Evolutionary conservation across 192 early-diverging fungal species (phyloP).

Genomic region (Coemansia sp.): DNA sequence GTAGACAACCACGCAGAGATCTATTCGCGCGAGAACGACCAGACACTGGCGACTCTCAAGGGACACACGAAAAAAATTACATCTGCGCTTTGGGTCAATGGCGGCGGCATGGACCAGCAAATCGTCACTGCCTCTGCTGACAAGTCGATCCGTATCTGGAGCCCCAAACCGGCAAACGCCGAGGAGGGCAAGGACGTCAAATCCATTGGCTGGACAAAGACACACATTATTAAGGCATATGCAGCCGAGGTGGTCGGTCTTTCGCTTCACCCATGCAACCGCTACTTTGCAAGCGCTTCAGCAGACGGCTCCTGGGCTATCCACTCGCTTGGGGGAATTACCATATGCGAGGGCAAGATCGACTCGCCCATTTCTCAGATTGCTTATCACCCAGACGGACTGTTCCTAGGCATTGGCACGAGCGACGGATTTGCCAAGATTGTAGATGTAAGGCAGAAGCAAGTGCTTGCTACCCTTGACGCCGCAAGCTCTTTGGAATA

Average conservation of each 20-base stretch:
- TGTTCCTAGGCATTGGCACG: slow-evolving; percentile 78
- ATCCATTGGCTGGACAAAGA: slow-evolving; percentile 36
- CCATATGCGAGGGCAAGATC: slow-evolving; percentile 13
- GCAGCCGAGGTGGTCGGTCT: slow-evolving; percentile 67
- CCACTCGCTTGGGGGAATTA: slow-evolving; percentile 57
- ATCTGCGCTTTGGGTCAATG: slow-evolving; percentile 54
- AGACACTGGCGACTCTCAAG: slow-evolving; percentile 65
- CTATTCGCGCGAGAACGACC: slow-evolving; percentile 61
- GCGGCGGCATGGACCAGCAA: slow-evolving; percentile 45
- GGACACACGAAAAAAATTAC: slow-evolving; percentile 85
- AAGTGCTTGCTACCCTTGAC: slow-evolving; percentile 53
- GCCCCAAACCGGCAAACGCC: slow-evolving; percentile 48
- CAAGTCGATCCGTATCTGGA: slow-evolving; percentile 78
- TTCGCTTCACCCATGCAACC: slow-evolving; percentile 74
- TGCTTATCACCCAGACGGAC: slow-evolving; percentile 91
- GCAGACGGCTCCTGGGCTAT: slow-evolving; percentile 80
- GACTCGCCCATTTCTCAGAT: slow-evolving; percentile 24
- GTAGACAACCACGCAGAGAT: slow-evolving; percentile 74
- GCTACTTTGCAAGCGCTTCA: slow-evolving; percentile 73
- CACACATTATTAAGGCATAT: slow-evolving; percentile 61
- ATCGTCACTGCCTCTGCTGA: slow-evolving; percentile 76
- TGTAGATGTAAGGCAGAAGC: slow-evolving; percentile 74
- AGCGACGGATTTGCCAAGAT: slow-evolving; percentile 67
- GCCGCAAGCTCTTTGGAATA: slow-evolving; percentile 10
- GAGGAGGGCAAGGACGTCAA: slow-evolving; percentile 13